Evolutionary conservation across 2,329 filamentous ascomycete species (phyloP), one percentile per base, ranked within the genome.

Genomic region (Aspergillus alliaceus): DNA sequence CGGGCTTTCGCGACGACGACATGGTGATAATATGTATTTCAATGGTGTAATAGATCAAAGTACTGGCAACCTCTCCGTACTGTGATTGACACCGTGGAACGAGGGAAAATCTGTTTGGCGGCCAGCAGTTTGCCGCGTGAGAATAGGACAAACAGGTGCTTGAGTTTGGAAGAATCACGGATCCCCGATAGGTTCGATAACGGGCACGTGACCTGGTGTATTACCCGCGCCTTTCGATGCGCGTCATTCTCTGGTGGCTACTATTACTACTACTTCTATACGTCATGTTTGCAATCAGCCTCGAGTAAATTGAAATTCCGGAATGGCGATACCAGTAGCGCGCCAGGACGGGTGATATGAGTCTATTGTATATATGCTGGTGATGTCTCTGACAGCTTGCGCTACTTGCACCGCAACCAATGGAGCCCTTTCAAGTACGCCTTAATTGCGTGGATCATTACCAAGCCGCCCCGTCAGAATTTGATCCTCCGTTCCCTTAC

Each of bases 361-460:
- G 25, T n/a, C 11, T 37, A 35, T 22, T 53, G 31, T 44, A 39
- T 58, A n/a, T 35, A 44, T 12, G 27, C 39, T 54, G 66, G 64
- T 53, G 56, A 68, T 68, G 65, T 68, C 54, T 62, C 56, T 66
- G 63, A 64, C 61, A 63, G 58, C 60, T 53, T 49, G 60, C 46
- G 58, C 60, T 59, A 56, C 65, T 51, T 54, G 47, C 52, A 51
- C 62, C 53, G 39, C 56, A 53, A 52, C 61, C 66, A 68, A 87
- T 87, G 88, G 88, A 91, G 69, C 81, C 85, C 65, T 98, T 99
- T 78, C 89, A 90, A 66, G 87, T 99, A 72, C 90, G 93, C 67
- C 81, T 99, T 70, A 97, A 99, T 74, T 96, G 91, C 79, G 88
- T 99, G 78, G 95, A 99, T 76, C 88, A 95, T 74, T 99, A 98